Base-by-base conservation (phyloP, 306 rosid genomes). In the Senna siamea region DNA sequence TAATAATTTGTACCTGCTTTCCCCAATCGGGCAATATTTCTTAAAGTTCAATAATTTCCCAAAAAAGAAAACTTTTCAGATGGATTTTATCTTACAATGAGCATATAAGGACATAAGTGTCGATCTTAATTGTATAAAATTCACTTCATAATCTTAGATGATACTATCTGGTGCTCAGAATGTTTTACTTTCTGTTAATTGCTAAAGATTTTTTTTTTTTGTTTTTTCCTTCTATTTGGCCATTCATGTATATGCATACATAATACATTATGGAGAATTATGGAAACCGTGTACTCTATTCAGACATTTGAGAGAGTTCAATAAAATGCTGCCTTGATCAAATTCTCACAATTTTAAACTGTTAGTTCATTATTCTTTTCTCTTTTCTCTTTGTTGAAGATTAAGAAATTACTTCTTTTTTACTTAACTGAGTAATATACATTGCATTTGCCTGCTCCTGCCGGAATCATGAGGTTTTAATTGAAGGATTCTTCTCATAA, bases 401-500 rank as follows among this genome's bases (percentile, higher is more conserved):
- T 13, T 2, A 38, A 65, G 38, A 44, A 37, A 52, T 35, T 66
- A 55, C 20, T 32, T 35, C 48, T 38, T 38, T 77, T 38, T 70
- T 52, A 46, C 9, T 6, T 67, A 3, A 28, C 46, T 34, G 75
- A 56, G 53, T 57, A 43, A 37, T 9, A 40, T 40, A 40, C 18
- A 61, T 20, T 73, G 52, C 19, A 20, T 76, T 43, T 32, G 9
- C 15, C 47, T 32, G 26, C 40, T 51, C 41, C 28, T 26, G 30
- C 30, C 3, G 30, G 30, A 26, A 26, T 26, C 3, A 26, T 18
- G 9, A 5, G 7, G 40, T 32, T 22, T 38, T 8, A 20, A 46
- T 32, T 6, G 2, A 23, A 28, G 23, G 32, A 4, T 23, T 70
- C 59, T 72, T 54, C 44, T 71, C 82, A 32, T 53, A 51, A 56